These are phyloP conservation scores for Podaxis sp. DNA, from an alignment of 768 basidiomycete species.

Conservation along the genomic window DNA sequence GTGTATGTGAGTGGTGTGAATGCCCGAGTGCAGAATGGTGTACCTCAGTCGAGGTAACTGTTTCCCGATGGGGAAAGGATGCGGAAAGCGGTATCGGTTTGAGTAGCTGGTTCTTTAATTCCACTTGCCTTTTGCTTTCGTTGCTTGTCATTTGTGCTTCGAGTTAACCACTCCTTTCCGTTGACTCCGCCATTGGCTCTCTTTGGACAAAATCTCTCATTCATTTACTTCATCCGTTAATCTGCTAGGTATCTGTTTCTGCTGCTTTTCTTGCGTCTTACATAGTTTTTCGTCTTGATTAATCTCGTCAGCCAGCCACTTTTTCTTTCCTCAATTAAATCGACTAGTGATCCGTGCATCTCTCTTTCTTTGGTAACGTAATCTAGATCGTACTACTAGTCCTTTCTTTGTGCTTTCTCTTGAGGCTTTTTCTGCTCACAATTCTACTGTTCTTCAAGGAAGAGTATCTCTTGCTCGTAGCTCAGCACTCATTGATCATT, in stretches of 20 bases:
- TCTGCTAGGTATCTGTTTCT: not conserved
- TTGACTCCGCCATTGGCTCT: not conserved
- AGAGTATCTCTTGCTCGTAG: no score
- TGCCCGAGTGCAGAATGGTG: not conserved
- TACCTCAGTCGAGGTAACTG: not conserved
- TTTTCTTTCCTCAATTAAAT: not conserved
- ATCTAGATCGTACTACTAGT: not conserved
- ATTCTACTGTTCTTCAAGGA: not conserved
- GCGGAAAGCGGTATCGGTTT: not conserved
- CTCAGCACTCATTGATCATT: no score
- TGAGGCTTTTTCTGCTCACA: not conserved
- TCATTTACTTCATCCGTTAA: not conserved
- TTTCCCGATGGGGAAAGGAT: not conserved
- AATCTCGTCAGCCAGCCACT: not conserved
- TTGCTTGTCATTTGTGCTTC: no score
- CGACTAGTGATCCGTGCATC: not conserved
- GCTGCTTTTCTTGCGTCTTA: not conserved
- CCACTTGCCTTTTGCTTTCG: not conserved
- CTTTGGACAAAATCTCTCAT: not conserved
- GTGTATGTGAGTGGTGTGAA: not conserved
- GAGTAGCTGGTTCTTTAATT: not conserved
- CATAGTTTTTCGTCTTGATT: not conserved
- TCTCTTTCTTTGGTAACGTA: not conserved
- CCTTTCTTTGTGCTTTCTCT: not conserved
- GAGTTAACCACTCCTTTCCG: not conserved